These are phyloP conservation scores for Mucuna pruriens DNA, from an alignment of 306 rosid species.

Conservation along the genomic window DNA sequence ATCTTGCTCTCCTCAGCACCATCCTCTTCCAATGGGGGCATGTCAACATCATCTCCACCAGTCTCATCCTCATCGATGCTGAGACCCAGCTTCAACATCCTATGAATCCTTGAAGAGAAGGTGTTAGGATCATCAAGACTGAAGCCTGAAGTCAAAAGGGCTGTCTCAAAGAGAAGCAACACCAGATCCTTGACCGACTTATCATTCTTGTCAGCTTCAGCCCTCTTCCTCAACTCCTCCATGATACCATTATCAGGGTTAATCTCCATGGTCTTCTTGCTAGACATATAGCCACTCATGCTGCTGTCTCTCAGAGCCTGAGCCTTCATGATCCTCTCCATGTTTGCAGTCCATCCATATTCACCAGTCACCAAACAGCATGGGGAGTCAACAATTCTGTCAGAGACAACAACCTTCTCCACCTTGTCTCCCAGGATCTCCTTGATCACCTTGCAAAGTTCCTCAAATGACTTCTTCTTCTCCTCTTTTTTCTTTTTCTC, in stretches of 20 bases:
- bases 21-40: constrained; percentile 72
- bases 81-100: constrained; percentile 74
- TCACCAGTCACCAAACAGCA: constrained; percentile 84
- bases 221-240: constrained; percentile 77
- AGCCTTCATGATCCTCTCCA: constrained; percentile 82
- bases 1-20: constrained; percentile 74
- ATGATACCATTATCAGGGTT: constrained; percentile 76
- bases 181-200: constrained; percentile 74
- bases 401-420: constrained; percentile 72
- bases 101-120: constrained; percentile 65
- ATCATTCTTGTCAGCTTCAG: constrained; percentile 67
- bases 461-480: constrained; percentile 71
- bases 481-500: constrained; percentile 67
- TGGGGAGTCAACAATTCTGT: constrained; percentile 72
- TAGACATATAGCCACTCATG: constrained; percentile 72
- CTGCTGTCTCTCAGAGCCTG: constrained; percentile 74
- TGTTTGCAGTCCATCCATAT: constrained; percentile 76
- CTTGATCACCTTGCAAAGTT: constrained; percentile 61
- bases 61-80: constrained; percentile 65
- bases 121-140: constrained; percentile 81
- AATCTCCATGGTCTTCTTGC: constrained; percentile 83
- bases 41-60: constrained; percentile 58
- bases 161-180: constrained; percentile 66
- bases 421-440: constrained; percentile 69
- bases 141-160: constrained; percentile 72